Percentiles rank a stretch among this genome's conserved stretches.
Evolutionary conservation across 257 asterid species (phyloP).

Genomic region (Knoxia roxburghii): DNA sequence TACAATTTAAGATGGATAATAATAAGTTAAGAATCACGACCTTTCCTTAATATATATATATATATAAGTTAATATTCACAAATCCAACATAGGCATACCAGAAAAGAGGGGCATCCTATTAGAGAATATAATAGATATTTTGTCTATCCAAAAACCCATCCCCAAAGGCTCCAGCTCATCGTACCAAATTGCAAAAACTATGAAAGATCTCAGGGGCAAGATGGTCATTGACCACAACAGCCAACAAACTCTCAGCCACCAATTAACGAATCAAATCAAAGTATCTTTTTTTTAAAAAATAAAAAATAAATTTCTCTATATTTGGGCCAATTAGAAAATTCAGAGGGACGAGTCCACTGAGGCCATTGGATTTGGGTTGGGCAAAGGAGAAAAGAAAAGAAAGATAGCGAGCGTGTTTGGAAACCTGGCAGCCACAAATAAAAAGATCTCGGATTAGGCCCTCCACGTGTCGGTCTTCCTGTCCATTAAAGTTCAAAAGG

Average conservation of each 20-base stretch:
- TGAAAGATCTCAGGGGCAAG: not conserved
- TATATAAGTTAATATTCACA: too few species aligned
- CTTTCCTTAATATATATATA: too few species aligned
- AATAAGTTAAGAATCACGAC: too few species aligned
- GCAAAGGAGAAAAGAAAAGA: not conserved
- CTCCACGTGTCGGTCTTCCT: constrained; percentile 50
- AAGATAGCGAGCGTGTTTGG: constrained; percentile 22
- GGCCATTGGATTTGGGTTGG: not conserved
- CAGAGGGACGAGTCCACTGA: not conserved
- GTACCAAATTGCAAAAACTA: not conserved
- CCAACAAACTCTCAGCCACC: not conserved
- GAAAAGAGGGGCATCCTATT: too few species aligned
- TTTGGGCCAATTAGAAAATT: too few species aligned
- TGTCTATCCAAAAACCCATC: too few species aligned
- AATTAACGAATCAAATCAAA: not conserved
- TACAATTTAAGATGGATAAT: too few species aligned
- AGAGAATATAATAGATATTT: too few species aligned
- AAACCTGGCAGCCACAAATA: constrained; percentile 49
- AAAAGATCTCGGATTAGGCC: constrained; percentile 17
- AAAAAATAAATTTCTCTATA: too few species aligned
- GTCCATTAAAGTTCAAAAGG: constrained; percentile 29
- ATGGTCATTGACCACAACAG: not conserved
- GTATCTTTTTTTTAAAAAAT: not conserved
- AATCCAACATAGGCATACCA: too few species aligned
- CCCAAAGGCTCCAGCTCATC: constrained; percentile 4